A percentile compares a stretch with the other conserved stretches of the same genome.
Conservation (phyloP, 2,329 filamentous ascomycete genomes). For the Arthroderma sp. region DNA sequence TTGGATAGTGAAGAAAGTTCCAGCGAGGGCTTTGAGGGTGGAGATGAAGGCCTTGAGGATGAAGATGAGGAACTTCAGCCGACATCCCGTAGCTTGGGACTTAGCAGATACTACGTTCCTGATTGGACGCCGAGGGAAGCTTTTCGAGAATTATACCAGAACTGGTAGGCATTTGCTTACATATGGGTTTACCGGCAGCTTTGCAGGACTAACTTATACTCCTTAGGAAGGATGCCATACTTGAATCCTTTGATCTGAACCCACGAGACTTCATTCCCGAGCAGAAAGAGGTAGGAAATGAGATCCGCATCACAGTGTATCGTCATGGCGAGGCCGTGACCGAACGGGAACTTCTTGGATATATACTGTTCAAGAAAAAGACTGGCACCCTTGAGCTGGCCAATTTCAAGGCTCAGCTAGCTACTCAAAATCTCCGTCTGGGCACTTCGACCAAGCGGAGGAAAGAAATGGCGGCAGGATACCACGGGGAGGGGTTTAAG, state of each 20-base stretch:
- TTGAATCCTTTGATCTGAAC: slow-evolving; percentile 3
- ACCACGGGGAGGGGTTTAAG: slow-evolving; percentile 19
- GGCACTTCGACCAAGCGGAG: slow-evolving; percentile 10
- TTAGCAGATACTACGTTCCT: slow-evolving; percentile 5
- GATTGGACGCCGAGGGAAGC: slow-evolving; percentile 8
- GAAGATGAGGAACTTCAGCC: background rate
- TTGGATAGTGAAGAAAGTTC: background rate
- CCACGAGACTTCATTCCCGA: slow-evolving; percentile 2
- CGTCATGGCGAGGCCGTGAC: background rate
- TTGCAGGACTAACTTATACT: background rate
- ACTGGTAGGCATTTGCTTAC: slow-evolving; percentile 6
- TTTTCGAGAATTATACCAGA: slow-evolving; percentile 12
- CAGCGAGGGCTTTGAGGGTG: background rate
- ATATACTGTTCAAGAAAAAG: slow-evolving; percentile 12
- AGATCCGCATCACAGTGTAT: slow-evolving; percentile 5
- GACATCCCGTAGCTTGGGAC: background rate
- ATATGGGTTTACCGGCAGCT: background rate
- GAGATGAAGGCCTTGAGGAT: background rate
- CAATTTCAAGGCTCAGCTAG: slow-evolving; percentile 14
- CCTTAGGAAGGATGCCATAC: slow-evolving; percentile 10
- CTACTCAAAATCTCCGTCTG: slow-evolving; percentile 5
- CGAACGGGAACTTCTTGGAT: slow-evolving; percentile 11
- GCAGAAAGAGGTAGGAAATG: slow-evolving; percentile 1
- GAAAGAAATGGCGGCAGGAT: slow-evolving; percentile 11
- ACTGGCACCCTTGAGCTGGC: slow-evolving; percentile 12